These are phyloP conservation scores for Arabis hirsuta DNA, from an alignment of 345 rosid genomes.

Conservation along the genomic window DNA sequence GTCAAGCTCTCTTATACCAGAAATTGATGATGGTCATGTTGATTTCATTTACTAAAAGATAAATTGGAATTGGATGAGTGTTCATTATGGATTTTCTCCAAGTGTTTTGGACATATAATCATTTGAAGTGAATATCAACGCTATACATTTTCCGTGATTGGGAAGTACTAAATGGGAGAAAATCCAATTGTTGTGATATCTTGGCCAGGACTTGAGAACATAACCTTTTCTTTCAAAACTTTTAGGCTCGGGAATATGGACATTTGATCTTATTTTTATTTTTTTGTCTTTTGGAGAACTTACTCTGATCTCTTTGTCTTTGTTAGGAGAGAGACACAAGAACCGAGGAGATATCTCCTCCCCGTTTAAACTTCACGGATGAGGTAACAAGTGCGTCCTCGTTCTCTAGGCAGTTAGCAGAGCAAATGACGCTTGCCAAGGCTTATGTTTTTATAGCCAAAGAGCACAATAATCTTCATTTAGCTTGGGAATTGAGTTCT, in stretches of 20 bases:
- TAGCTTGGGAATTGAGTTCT: conserved; percentile 94
- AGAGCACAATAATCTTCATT: conserved; percentile 88
- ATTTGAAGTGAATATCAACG: too few species aligned
- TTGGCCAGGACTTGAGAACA: too few species aligned
- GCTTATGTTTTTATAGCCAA: conserved; percentile 95
- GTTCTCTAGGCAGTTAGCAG: conserved; percentile 80
- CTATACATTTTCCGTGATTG: neutral
- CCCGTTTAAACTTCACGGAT: conserved; percentile 65
- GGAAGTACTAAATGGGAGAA: neutral
- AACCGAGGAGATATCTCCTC: conserved; percentile 48
- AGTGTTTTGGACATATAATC: too few species aligned
- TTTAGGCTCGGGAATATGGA: neutral
- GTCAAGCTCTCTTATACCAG: too few species aligned
- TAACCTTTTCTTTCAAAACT: neutral
- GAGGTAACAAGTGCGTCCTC: conserved; percentile 80
- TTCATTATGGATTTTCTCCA: neutral
- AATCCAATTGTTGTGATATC: neutral
- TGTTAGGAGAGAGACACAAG: conserved; percentile 63
- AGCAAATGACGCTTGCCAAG: conserved; percentile 94
- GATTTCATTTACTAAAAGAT: neutral
- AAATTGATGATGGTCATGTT: too few species aligned
- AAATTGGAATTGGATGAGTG: neutral
- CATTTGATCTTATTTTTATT: neutral
- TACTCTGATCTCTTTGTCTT: conserved; percentile 27
- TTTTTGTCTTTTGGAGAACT: conserved; percentile 34